Evolutionary conservation across 495 filamentous ascomycete species (phyloP).

Genomic region (Thermothielavioides terrestris): DNA sequence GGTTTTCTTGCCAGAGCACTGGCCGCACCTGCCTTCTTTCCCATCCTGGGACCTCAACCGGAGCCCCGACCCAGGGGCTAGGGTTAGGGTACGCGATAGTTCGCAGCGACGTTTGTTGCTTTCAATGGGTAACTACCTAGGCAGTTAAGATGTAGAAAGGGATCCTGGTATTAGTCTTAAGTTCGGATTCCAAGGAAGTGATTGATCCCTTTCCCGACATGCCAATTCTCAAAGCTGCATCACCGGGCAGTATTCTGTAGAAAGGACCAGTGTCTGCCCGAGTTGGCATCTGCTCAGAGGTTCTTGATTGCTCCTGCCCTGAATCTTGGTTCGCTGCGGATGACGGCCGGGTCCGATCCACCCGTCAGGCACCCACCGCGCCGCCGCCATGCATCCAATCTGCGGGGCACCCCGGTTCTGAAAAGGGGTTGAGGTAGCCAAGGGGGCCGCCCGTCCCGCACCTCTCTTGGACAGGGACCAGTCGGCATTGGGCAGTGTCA

Average conservation of each 20-base stretch:
- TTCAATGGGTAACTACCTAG: too few species aligned
- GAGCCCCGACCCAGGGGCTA: background rate
- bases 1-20: too few species aligned
- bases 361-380: slow-evolving; percentile 8
- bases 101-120: background rate
- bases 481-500: background rate
- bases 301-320: slow-evolving; percentile 2
- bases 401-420: background rate
- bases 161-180: too few species aligned
- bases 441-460: background rate
- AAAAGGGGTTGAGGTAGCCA: background rate
- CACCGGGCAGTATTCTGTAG: too few species aligned
- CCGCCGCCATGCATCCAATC: background rate
- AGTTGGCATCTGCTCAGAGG: background rate
- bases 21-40: too few species aligned
- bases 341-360: background rate
- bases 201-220: too few species aligned
- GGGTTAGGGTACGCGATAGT: slow-evolving; percentile 4
- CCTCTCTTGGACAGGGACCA: background rate
- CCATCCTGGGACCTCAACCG: too few species aligned
- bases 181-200: too few species aligned
- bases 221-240: too few species aligned
- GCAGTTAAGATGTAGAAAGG: too few species aligned
- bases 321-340: background rate
- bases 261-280: too few species aligned